Base-by-base conservation (phyloP, 1,139 yeast species). In the Saccharomyces pastorianus region DNA sequence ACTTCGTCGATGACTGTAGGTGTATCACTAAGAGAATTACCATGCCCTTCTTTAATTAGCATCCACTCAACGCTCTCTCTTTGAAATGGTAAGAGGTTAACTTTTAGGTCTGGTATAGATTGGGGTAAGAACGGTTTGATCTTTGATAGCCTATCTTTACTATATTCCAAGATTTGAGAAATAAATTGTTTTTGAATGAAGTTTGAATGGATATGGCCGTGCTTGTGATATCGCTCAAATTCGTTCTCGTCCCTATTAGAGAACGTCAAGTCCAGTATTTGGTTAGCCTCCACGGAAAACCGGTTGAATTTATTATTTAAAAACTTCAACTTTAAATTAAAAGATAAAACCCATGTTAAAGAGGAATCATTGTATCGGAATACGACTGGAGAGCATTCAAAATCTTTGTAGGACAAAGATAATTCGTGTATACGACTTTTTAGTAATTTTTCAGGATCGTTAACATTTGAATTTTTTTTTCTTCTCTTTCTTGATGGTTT, bases 41-140 rank as follows among this genome's bases (percentile, higher is more conserved):
- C 44, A 49, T 50, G 38, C 7, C 51, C 48, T 31, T 69, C 72
- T 53, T 66, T 68, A 5, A 49, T 26, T 7, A 68, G 44, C 68
- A 69, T 64, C 72, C 72, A 69, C 47, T 63, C 60, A 5, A 69
- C 64, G 26, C 69, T 63, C 38, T 61, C 59, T 44, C 56, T 55
- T 52, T 69, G 72, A 47, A 67, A 69, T 2, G 71, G 68, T 44
- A 64, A 55, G 14, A 69, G 55, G 4, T 53, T 53, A 3, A 61
- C 56, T 25, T 61, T 56, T 46, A 66, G 55, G 28, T 50, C 55
- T 28, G 54, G 44, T 38, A 38, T 38, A 7, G 44, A 38, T 17
- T 42, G 23, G 8, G 47, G 31, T 44, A 50, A 46, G 7, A 51
- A 25, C 20, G 51, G 44, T 17, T 51, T 31, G 2, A 53, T 23